These are phyloP conservation scores for Botrytis porri DNA, from an alignment of 2,329 filamentous ascomycete genomes.

Conservation along the genomic window DNA sequence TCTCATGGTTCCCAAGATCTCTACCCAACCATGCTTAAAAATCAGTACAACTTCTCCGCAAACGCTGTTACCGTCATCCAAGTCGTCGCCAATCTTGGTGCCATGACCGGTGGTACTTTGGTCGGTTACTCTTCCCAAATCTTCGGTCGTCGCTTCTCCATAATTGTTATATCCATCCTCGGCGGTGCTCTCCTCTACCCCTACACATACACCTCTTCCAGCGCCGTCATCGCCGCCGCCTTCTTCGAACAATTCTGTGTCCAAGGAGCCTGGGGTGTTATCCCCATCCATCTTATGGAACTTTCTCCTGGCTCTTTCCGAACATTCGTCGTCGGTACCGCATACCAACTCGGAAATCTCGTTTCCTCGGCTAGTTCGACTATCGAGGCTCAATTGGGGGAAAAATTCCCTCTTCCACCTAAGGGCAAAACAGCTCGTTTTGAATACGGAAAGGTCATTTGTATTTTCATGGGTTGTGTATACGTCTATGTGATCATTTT, in stretches of 20 bases:
- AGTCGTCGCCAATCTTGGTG: slow-evolving; percentile 69
- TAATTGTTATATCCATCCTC: slow-evolving; percentile 60
- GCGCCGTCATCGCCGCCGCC: slow-evolving; percentile 70
- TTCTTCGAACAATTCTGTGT: slow-evolving; percentile 84
- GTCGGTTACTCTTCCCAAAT: slow-evolving; percentile 68
- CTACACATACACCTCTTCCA: slow-evolving; percentile 66
- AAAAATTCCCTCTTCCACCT: slow-evolving; percentile 68
- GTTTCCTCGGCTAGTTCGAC: slow-evolving; percentile 70
- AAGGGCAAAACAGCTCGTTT: slow-evolving; percentile 54
- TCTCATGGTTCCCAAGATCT: slow-evolving; percentile 46
- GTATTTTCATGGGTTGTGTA: slow-evolving; percentile 74
- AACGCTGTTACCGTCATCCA: slow-evolving; percentile 62
- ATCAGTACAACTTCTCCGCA: slow-evolving; percentile 48
- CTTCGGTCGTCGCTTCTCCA: slow-evolving; percentile 65
- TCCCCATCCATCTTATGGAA: slow-evolving; percentile 73
- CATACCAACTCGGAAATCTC: slow-evolving; percentile 75
- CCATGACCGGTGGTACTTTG: slow-evolving; percentile 63
- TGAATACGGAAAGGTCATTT: slow-evolving; percentile 80
- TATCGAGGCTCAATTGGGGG: slow-evolving; percentile 73
- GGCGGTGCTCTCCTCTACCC: slow-evolving; percentile 81
- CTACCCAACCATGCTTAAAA: slow-evolving; percentile 58
- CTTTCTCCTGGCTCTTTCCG: slow-evolving; percentile 68
- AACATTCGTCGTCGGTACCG: slow-evolving; percentile 67
- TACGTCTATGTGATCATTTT: slow-evolving; percentile 19
- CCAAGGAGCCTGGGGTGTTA: slow-evolving; percentile 73